Conservation (phyloP, 2,329 filamentous ascomycete genomes). For the Rutstroemia sydowiana region DNA sequence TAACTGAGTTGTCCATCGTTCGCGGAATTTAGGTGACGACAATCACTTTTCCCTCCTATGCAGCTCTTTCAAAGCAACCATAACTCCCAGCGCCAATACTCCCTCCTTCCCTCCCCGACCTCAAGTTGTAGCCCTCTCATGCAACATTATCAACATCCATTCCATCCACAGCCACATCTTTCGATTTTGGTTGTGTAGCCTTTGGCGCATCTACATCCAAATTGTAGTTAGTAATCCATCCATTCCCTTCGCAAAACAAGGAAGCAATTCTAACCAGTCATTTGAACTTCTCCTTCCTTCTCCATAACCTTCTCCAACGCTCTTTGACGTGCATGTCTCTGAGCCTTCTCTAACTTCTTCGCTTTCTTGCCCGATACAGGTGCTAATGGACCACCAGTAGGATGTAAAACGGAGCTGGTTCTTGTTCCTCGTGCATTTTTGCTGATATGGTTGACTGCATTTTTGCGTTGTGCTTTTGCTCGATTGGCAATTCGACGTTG, state of each 20-base stretch:
- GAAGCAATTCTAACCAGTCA: conserved; percentile 25
- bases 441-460: conserved; percentile 22
- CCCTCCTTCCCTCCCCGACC: neutral
- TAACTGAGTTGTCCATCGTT: neutral
- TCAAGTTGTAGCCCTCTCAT: neutral
- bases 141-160: conserved; percentile 9
- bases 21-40: neutral
- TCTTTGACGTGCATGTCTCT: conserved; percentile 27
- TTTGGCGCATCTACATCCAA: conserved; percentile 7
- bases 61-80: neutral
- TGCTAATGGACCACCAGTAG: conserved; percentile 28
- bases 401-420: conserved; percentile 25
- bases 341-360: conserved; percentile 28
- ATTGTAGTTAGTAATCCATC: neutral
- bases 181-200: neutral
- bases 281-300: conserved; percentile 27
- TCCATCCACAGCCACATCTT: neutral
- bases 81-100: conserved; percentile 9
- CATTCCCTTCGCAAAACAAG: neutral
- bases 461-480: conserved; percentile 28
- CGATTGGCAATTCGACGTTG: conserved; percentile 25
- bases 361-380: conserved; percentile 30
- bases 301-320: conserved; percentile 29
- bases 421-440: conserved; percentile 29
- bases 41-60: neutral